These are phyloP conservation scores for Vinca major DNA, from an alignment of 305 asterid genomes.

Conservation along the genomic window DNA sequence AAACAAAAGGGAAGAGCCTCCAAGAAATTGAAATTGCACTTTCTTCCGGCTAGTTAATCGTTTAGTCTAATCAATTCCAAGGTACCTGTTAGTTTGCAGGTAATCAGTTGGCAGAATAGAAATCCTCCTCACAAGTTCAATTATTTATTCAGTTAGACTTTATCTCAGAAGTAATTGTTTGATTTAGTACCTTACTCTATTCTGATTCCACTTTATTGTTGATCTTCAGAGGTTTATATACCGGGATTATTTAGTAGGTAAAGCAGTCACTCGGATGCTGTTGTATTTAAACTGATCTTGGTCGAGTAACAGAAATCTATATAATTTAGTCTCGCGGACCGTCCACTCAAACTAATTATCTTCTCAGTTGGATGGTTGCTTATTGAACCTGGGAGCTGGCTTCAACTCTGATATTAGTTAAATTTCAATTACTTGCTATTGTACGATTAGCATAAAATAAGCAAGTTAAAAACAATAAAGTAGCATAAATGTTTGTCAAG, in stretches of 20 bases:
- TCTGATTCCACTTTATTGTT: not conserved
- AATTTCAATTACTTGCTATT: not conserved
- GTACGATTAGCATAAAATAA: not conserved
- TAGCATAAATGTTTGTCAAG: no score
- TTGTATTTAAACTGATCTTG: not conserved
- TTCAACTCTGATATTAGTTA: not conserved
- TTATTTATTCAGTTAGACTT: not conserved
- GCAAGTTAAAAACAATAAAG: not conserved
- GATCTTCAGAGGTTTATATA: not conserved
- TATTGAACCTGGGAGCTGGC: not conserved
- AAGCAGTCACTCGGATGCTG: not conserved
- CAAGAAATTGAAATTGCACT: slow-evolving; percentile 77
- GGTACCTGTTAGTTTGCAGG: not conserved
- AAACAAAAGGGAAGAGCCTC: slow-evolving; percentile 80
- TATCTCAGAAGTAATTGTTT: not conserved
- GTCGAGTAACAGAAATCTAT: not conserved
- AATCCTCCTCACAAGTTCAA: not conserved
- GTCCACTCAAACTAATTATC: not conserved
- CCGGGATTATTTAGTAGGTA: not conserved
- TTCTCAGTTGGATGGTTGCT: not conserved
- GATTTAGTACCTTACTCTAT: not conserved
- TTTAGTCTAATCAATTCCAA: not conserved
- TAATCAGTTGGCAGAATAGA: not conserved
- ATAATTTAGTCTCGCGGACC: not conserved
- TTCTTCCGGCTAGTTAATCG: slow-evolving; percentile 40